phyloP scores from a whole-genome alignment of 192 early-diverging fungal genomes.

The Helicostylum pulchrum region DNA sequence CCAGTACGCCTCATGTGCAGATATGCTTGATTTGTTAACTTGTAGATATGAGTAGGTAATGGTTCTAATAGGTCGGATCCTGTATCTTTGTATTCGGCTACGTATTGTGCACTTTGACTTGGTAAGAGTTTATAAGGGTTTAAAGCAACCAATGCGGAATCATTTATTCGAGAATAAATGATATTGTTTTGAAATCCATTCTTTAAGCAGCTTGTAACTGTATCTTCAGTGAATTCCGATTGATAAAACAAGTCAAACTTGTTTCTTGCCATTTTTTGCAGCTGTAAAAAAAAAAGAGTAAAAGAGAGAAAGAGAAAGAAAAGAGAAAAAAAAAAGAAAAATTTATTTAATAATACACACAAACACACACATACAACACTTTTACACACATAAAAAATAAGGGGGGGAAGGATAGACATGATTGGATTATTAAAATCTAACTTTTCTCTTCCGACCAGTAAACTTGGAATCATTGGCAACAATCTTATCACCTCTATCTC shows the following conservation, averaged over 20 bases:
- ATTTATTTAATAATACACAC: no score
- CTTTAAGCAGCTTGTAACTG: constrained; percentile 44
- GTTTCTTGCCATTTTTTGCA: no score
- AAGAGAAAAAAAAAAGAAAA: no score
- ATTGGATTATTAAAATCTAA: constrained; percentile 63
- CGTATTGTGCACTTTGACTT: constrained; percentile 62
- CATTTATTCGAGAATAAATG: constrained; percentile 57
- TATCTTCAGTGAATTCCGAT: constrained; percentile 30
- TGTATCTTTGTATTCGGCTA: constrained; percentile 63
- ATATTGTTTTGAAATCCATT: constrained; percentile 47
- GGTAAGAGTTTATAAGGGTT: constrained; percentile 55
- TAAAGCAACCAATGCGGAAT: constrained; percentile 59
- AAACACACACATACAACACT: no score
- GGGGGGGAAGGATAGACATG: no score
- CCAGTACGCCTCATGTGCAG: constrained; percentile 73
- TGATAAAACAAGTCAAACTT: constrained; percentile 28
- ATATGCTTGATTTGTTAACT: constrained; percentile 72
- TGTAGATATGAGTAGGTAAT: constrained; percentile 71
- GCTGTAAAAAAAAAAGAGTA: no score
- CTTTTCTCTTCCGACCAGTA: constrained; percentile 89
- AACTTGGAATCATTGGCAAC: constrained; percentile 89
- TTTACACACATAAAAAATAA: no score
- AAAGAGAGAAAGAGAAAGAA: no score
- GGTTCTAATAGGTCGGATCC: constrained; percentile 39
- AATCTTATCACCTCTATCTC: constrained; percentile 72